Conservation (phyloP, 306 rosid genomes). For the Fragaria iinumae region DNA sequence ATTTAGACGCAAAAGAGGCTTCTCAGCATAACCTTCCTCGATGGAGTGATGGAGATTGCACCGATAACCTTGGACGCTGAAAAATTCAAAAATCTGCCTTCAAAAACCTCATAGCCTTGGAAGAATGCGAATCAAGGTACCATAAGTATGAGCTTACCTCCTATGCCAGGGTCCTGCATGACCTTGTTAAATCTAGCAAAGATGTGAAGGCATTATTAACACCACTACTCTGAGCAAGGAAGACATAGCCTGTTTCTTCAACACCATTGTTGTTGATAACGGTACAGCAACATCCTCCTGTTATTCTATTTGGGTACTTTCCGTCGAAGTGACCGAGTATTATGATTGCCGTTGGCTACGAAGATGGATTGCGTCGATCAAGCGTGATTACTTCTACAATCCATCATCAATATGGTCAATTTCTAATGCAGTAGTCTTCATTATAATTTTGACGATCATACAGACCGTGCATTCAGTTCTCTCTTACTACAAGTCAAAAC, state of each 20-base stretch:
- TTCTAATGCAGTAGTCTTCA: neutral
- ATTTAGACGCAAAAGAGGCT: neutral
- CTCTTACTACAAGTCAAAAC: neutral
- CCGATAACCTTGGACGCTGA: neutral
- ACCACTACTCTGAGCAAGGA: neutral
- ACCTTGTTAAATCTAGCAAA: neutral
- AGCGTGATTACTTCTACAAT: neutral
- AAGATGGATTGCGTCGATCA: neutral
- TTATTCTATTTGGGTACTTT: neutral
- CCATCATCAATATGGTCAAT: neutral
- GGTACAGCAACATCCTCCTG: neutral
- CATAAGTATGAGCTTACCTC: neutral
- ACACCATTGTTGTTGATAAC: neutral
- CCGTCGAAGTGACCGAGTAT: neutral
- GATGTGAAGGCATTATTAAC: neutral
- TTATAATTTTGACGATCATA: neutral
- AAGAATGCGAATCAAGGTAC: neutral
- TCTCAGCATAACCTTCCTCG: too few species aligned
- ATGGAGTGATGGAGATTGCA: neutral
- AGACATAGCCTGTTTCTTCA: neutral
- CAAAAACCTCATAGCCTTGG: neutral
- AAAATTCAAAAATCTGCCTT: neutral
- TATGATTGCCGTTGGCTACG: neutral
- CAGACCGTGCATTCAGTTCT: neutral
- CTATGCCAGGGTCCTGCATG: neutral